Evolutionary conservation across 2,329 filamentous ascomycete species (phyloP).

Genomic region (Trichoderma arundinaceum): DNA sequence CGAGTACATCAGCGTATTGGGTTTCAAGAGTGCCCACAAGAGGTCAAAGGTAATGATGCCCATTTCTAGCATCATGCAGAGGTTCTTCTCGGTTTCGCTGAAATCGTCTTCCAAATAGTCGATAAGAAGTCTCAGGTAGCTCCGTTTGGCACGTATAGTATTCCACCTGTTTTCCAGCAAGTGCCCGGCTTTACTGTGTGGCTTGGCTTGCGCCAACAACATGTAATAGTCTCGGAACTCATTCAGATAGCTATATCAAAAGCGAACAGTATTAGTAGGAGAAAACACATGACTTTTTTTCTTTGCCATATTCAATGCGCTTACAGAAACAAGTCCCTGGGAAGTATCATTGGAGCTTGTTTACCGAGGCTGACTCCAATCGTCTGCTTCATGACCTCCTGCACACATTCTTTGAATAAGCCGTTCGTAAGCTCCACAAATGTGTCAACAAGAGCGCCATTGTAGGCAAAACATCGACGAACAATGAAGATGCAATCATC

Average conservation of each 20-base stretch:
- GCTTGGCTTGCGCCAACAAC: constrained; percentile 64
- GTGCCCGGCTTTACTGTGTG: constrained; percentile 55
- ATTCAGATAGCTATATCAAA: constrained; percentile 69
- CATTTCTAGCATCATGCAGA: constrained; percentile 79
- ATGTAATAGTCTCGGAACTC: constrained; percentile 71
- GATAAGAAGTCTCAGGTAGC: constrained; percentile 73
- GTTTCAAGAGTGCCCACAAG: constrained; percentile 88
- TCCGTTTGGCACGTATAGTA: constrained; percentile 61
- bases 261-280: constrained; percentile 12
- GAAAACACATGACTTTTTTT: not conserved
- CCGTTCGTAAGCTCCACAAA: constrained; percentile 87
- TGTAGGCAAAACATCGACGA: constrained; percentile 80
- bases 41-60: constrained; percentile 89
- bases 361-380: constrained; percentile 75
- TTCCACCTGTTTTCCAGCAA: constrained; percentile 67
- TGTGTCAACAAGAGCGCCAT: constrained; percentile 76
- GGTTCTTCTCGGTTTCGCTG: constrained; percentile 73
- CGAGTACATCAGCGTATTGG: constrained; percentile 78
- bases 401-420: constrained; percentile 68
- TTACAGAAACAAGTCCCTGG: constrained; percentile 71
- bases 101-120: constrained; percentile 85
- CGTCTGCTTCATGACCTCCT: constrained; percentile 47
- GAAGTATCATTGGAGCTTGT: constrained; percentile 74
- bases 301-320: constrained; percentile 34
- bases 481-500: constrained; percentile 85